A percentile compares a stretch with the other conserved stretches of the same genome.
Evolutionary conservation across 2,329 filamentous ascomycete genomes (phyloP).

Genomic region (Ophiosphaerella herpotricha): DNA sequence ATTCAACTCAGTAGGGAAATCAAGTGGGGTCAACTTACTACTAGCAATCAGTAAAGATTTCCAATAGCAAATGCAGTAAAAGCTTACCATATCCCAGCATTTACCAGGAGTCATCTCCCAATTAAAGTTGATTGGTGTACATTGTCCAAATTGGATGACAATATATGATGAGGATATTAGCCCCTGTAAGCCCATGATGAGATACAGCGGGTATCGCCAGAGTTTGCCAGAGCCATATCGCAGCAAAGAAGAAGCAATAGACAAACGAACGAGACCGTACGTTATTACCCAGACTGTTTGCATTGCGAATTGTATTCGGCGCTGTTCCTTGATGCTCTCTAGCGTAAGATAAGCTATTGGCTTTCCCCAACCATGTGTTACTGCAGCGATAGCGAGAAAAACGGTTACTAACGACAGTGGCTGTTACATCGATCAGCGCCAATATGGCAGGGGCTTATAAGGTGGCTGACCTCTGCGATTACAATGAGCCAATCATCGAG

Average conservation of each 20-base stretch:
- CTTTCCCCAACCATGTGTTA: slow-evolving; percentile 30
- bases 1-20: too few species aligned
- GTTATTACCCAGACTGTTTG: slow-evolving; percentile 33
- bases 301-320: slow-evolving; percentile 30
- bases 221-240: slow-evolving; percentile 22
- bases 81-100: slow-evolving; percentile 20
- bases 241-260: slow-evolving; percentile 31
- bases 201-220: slow-evolving; percentile 27
- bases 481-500: slow-evolving; percentile 35
- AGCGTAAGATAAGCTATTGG: slow-evolving; percentile 21
- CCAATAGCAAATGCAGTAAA: too few species aligned
- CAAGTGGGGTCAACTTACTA: too few species aligned
- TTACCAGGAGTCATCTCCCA: slow-evolving; percentile 28
- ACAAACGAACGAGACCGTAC: slow-evolving; percentile 26
- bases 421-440: slow-evolving; percentile 1
- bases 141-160: slow-evolving; percentile 34
- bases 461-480: slow-evolving; percentile 25
- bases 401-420: slow-evolving; percentile 23
- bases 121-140: slow-evolving; percentile 24
- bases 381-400: slow-evolving; percentile 17
- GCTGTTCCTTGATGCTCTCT: slow-evolving; percentile 8
- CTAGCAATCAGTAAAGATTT: too few species aligned
- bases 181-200: slow-evolving; percentile 28
- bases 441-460: background rate
- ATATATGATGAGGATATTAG: slow-evolving; percentile 27